These are phyloP conservation scores for Coprinopsis marcescibilis DNA, from an alignment of 768 basidiomycete species.

Conservation along the genomic window DNA sequence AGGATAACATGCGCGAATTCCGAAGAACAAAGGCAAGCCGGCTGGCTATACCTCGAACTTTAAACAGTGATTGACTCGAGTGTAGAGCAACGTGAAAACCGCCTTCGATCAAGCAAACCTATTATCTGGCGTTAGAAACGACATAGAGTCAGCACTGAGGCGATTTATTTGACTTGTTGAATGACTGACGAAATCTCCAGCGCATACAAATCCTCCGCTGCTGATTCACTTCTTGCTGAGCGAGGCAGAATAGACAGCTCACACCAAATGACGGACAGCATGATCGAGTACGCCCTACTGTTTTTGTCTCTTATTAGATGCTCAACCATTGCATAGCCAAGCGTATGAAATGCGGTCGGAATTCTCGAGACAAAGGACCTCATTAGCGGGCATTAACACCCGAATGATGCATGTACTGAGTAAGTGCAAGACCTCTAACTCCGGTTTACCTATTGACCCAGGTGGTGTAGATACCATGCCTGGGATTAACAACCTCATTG, in stretches of 20 bases:
- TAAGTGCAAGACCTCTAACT: constrained; percentile 33
- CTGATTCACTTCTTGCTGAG: constrained; percentile 85
- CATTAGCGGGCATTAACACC: constrained; percentile 72
- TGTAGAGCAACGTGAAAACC: constrained; percentile 66
- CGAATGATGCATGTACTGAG: constrained; percentile 82
- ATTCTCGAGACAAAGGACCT: constrained; percentile 75
- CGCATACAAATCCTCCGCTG: constrained; percentile 84
- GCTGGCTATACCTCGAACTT: neutral
- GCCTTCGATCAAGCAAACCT: constrained; percentile 86
- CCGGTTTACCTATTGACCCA: constrained; percentile 2
- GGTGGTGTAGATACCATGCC: constrained; percentile 71
- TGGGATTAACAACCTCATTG: constrained; percentile 86
- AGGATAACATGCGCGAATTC: constrained; percentile 83
- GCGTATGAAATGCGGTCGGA: constrained; percentile 96
- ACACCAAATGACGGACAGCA: constrained; percentile 90
- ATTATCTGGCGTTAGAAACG: constrained; percentile 86
- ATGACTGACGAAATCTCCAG: constrained; percentile 30
- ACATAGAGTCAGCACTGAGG: constrained; percentile 72
- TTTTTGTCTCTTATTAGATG: constrained; percentile 4
- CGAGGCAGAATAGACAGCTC: constrained; percentile 86
- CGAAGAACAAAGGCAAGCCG: constrained; percentile 70
- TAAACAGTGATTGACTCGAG: neutral
- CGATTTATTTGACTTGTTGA: neutral
- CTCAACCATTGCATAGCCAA: constrained; percentile 51
- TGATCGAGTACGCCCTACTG: constrained; percentile 56